Conservation (phyloP, 2,329 filamentous ascomycete genomes). For the Neobulgaria alba region DNA sequence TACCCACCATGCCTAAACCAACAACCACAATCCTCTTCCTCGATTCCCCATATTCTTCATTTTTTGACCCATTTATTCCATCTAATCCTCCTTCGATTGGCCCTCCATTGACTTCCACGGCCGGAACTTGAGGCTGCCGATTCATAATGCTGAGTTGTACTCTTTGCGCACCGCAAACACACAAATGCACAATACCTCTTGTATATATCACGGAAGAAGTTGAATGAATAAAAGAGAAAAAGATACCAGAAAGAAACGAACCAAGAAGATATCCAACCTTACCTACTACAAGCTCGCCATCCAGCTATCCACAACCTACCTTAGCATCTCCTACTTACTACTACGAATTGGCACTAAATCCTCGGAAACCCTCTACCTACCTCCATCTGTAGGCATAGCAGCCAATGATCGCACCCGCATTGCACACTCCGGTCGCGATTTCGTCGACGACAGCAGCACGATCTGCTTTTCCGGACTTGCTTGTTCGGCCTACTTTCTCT, state of each 20-base stretch:
- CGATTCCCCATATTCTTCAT: slow-evolving; percentile 14
- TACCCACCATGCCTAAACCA: slow-evolving; percentile 85
- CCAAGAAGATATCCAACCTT: neutral
- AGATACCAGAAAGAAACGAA: neutral
- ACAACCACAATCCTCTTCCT: slow-evolving; percentile 71
- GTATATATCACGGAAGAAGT: neutral
- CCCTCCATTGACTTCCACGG: slow-evolving; percentile 17
- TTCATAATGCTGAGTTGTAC: slow-evolving; percentile 16
- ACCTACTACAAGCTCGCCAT: no score
- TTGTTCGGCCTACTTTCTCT: no score
- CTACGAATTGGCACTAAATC: neutral
- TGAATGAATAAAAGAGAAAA: neutral
- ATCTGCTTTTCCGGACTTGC: no score
- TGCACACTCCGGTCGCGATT: no score
- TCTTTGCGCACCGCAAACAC: neutral
- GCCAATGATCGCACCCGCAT: no score
- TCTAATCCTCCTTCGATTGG: slow-evolving; percentile 18
- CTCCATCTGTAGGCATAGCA: no score
- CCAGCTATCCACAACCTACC: no score
- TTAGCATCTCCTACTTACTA: neutral
- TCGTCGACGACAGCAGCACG: no score
- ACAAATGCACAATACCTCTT: neutral
- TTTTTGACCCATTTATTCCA: slow-evolving; percentile 19
- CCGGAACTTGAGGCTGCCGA: slow-evolving; percentile 22
- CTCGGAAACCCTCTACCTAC: no score